phyloP scores from a whole-genome alignment of 1,139 yeast species.

The Blastobotrys raffinosifermentans region DNA sequence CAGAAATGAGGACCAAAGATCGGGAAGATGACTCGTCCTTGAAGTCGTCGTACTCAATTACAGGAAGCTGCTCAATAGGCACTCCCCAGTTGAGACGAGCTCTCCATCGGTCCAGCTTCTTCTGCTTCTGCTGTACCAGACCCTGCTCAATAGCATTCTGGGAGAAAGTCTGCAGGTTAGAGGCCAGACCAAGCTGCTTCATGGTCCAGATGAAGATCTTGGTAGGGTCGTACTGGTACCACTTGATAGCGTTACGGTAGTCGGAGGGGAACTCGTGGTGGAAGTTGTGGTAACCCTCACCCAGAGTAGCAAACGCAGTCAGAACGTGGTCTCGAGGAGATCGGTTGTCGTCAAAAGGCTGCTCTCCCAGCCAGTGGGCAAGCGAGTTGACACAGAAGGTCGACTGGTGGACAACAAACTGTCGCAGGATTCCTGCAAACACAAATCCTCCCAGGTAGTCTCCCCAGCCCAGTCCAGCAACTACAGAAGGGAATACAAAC shows the following conservation, averaged over 20 bases:
- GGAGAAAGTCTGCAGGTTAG: conserved; percentile 86
- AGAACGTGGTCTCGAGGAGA: conserved; percentile 94
- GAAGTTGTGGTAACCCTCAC: conserved; percentile 99
- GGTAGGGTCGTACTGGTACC: conserved; percentile 99
- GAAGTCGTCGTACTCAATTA: conserved; percentile 84
- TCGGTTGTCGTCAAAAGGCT: conserved; percentile 96
- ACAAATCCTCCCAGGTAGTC: conserved; percentile 91
- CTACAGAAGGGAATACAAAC: conserved; percentile 63
- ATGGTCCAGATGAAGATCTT: conserved; percentile 66
- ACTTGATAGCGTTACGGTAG: conserved; percentile 93
- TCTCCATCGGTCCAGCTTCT: conserved; percentile 83
- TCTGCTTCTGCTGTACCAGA: conserved; percentile 90
- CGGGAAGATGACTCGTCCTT: conserved; percentile 55
- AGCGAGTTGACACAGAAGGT: conserved; percentile 97
- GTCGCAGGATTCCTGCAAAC: conserved; percentile 83
- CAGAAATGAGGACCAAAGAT: conserved; percentile 76
- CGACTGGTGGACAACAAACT: conserved; percentile 88
- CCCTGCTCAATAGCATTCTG: conserved; percentile 97
- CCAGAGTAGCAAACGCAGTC: conserved; percentile 93
- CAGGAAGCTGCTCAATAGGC: conserved; percentile 75
- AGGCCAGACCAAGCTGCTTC: conserved; percentile 79
- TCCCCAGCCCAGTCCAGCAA: conserved; percentile 79
- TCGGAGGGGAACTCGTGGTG: conserved; percentile 99
- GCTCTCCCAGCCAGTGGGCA: conserved; percentile 98
- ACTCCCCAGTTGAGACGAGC: conserved; percentile 87